Evolutionary conservation across 139 green algal genomes (phyloP).

Genomic region (Cymbomonas tetramitiformis): DNA sequence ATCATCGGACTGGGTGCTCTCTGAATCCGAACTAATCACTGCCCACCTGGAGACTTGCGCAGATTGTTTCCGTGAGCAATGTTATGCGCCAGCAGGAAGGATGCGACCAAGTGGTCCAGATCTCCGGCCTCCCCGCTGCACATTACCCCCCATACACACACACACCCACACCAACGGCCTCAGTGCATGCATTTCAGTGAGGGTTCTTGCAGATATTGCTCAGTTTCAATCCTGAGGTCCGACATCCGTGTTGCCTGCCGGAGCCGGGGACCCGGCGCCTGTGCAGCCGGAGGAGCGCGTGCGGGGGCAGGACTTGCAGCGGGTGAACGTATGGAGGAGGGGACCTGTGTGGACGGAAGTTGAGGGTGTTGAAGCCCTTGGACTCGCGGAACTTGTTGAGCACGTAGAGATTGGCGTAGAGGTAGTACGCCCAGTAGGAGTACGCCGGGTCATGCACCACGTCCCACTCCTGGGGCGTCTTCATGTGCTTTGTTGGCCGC

Average conservation of each 20-base stretch:
- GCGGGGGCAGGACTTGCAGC: background rate
- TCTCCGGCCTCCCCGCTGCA: slow-evolving; percentile 91
- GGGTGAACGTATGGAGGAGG: background rate
- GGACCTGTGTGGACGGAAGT: slow-evolving; percentile 68
- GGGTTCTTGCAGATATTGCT: background rate
- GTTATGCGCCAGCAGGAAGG: slow-evolving; percentile 86
- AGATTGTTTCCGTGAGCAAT: slow-evolving; percentile 98
- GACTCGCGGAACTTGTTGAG: slow-evolving; percentile 83
- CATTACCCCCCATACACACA: slow-evolving; percentile 9
- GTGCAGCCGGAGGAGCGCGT: background rate
- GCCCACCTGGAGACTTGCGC: slow-evolving; percentile 68
- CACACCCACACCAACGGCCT: background rate
- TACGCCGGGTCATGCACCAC: slow-evolving; percentile 74
- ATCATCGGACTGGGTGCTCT: too few species aligned
- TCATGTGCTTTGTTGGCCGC: slow-evolving; percentile 84
- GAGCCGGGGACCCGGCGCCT: too few species aligned
- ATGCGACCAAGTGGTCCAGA: slow-evolving; percentile 80
- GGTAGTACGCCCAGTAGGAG: slow-evolving; percentile 95
- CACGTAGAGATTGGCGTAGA: slow-evolving; percentile 89
- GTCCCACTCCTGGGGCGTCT: slow-evolving; percentile 51
- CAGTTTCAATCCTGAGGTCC: too few species aligned
- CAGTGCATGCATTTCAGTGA: background rate
- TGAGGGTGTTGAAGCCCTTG: slow-evolving; percentile 78
- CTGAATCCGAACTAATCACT: too few species aligned
- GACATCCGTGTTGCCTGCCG: too few species aligned